Base-by-base conservation (phyloP, 371 early-diverging fungal genomes). In the Phascolomyces articulosus region DNA sequence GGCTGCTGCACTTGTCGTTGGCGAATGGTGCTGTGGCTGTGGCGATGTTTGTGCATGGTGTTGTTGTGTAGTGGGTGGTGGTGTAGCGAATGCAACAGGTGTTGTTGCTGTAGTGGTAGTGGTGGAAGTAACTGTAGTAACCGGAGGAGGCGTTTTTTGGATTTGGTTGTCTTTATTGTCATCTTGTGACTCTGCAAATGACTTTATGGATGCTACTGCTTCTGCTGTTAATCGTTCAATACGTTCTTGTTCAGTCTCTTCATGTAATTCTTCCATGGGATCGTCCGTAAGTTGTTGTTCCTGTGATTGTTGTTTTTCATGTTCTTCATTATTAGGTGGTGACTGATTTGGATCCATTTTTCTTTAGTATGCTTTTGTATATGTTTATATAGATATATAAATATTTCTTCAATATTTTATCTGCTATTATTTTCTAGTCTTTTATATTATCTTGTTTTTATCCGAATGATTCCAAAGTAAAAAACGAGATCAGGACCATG, bases 291-390 rank as follows among this genome's bases (percentile, higher is more conserved):
- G 6, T 47, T 47, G 15, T n/a, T 16, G 51, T 51, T 51, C 51
- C 51, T 51, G 51, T 51, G 23, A 20, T 18, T 51, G 10, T 49
- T 26, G 51, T 51, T 24, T 20, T 51, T 51, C 51, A 23, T 23
- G 51, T 24, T 24, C 51, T 7, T 51, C n/a, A 34, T 34, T 34
- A 34, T 34, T 34, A 34, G 34, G 34, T 11, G 51, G 11, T 24
- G 51, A 15, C 44, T 44, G 44, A 44, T 44, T 51, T n/a, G 51
- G 51, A 51, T 51, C 24, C 51, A 51, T 51, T 20, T 51, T 24
- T 44, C n/a, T 16, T 44, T 44, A 44, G 44, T 44, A 4, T 44
- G 8, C 16, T 44, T 44, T 44, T 44, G 15, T 34, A 34, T 34
- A 6, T 34, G 34, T 34, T 6, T 34, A 34, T n/a, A 34, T 34